Evolutionary conservation across 2,329 filamentous ascomycete species (phyloP).

Genomic region (Calonectria naviculata): DNA sequence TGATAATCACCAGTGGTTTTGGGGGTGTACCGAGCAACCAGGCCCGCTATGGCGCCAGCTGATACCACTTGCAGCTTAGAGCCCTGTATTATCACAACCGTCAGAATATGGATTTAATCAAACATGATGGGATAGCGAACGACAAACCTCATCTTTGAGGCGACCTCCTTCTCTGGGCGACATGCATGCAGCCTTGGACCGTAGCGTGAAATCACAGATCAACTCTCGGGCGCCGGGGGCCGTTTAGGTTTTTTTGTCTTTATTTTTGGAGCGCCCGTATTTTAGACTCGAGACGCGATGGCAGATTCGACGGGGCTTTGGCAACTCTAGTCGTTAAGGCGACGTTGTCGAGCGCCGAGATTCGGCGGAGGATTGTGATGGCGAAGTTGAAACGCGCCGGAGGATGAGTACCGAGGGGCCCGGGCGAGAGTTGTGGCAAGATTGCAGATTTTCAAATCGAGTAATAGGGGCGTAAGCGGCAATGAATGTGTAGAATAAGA

Average conservation of each 20-base stretch:
- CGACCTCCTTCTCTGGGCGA: constrained; percentile 49
- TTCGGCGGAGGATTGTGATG: constrained; percentile 22
- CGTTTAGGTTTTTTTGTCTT: background rate
- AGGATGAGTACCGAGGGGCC: constrained; percentile 31
- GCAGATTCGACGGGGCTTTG: background rate
- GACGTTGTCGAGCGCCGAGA: constrained; percentile 25
- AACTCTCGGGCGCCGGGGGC: background rate
- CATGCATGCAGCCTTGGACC: constrained; percentile 46
- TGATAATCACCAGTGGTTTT: background rate
- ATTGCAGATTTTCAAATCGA: background rate
- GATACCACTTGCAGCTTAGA: constrained; percentile 66
- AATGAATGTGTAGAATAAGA: background rate
- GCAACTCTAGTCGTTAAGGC: constrained; percentile 27
- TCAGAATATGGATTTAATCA: constrained; percentile 16
- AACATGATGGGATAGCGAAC: background rate
- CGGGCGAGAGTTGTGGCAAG: background rate
- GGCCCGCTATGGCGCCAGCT: constrained; percentile 75
- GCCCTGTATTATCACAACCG: constrained; percentile 55
- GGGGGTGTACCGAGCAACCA: constrained; percentile 81
- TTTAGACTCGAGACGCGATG: background rate
- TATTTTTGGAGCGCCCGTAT: background rate
- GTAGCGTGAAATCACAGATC: constrained; percentile 34
- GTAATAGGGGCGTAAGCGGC: background rate
- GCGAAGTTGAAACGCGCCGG: constrained; percentile 20
- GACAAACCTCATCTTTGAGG: constrained; percentile 69